phyloP scores from a whole-genome alignment of 345 rosid species.

The Dovyalis caffra region DNA sequence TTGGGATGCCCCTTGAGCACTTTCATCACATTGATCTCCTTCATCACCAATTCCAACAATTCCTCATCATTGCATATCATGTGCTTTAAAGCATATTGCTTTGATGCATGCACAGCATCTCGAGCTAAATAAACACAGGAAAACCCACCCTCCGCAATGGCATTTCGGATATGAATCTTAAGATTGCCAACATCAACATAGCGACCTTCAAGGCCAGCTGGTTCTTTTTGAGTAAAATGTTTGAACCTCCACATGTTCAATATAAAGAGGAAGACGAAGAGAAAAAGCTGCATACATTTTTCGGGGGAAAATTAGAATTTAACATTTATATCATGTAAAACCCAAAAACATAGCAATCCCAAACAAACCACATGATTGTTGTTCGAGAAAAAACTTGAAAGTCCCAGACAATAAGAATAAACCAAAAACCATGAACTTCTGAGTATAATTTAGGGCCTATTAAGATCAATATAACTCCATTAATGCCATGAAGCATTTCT shows the following conservation, averaged over 20 bases:
- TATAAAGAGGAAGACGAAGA: constrained; percentile 10
- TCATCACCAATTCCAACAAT: constrained; percentile 63
- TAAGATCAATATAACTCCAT: too few species aligned
- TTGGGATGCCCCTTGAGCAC: constrained; percentile 90
- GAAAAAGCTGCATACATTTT: constrained; percentile 33
- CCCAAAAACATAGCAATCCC: too few species aligned
- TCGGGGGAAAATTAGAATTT: background rate
- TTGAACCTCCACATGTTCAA: constrained; percentile 93
- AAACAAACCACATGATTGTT: too few species aligned
- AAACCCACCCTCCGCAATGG: constrained; percentile 96
- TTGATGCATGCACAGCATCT: constrained; percentile 61
- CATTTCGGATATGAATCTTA: constrained; percentile 66
- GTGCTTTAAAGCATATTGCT: constrained; percentile 93
- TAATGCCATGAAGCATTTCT: too few species aligned
- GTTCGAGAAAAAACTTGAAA: too few species aligned
- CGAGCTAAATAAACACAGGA: constrained; percentile 87
- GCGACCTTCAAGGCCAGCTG: constrained; percentile 89
- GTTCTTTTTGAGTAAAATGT: constrained; percentile 77
- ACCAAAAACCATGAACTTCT: too few species aligned
- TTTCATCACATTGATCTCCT: constrained; percentile 83
- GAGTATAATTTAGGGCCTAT: too few species aligned
- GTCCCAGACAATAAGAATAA: too few species aligned
- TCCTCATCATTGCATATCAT: constrained; percentile 92
- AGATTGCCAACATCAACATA: constrained; percentile 71
- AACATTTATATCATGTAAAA: too few species aligned